Percentiles rank a stretch among this genome's conserved stretches.
These are phyloP conservation scores for Leonotis leonurus DNA, from an alignment of 257 asterid genomes.

Conservation along the genomic window DNA sequence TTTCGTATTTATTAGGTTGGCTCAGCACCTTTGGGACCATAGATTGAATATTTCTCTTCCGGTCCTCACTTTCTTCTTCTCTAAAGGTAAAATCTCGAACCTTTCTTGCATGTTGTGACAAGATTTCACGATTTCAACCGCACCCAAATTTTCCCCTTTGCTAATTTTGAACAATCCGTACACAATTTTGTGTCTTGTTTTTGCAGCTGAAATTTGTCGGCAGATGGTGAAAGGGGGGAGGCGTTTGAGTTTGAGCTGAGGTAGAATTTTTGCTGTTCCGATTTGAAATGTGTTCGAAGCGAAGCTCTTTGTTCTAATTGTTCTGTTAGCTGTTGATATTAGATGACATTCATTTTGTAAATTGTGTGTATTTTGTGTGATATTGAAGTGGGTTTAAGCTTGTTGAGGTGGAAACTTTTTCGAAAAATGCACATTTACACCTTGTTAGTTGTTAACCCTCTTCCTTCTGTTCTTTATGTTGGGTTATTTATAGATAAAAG, in stretches of 20 bases:
- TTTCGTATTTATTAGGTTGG: constrained; percentile 1
- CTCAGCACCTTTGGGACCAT: neutral
- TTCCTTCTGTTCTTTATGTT: neutral
- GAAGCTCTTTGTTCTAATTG: neutral
- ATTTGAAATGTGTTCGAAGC: constrained; percentile 20
- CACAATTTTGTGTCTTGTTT: constrained; percentile 1
- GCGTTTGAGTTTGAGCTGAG: constrained; percentile 21
- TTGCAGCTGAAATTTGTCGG: constrained; percentile 24
- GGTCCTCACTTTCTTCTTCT: neutral
- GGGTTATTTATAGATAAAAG: neutral
- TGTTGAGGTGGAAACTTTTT: neutral
- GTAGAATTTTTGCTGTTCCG: constrained; percentile 15
- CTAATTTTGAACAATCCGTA: neutral
- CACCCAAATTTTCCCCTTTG: neutral
- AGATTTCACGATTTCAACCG: neutral
- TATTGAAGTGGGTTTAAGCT: constrained; percentile 13
- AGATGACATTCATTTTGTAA: neutral
- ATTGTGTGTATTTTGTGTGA: neutral
- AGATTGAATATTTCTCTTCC: neutral
- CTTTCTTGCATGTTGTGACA: constrained; percentile 13
- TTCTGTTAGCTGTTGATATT: constrained; percentile 1
- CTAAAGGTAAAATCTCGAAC: neutral
- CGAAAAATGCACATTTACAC: neutral
- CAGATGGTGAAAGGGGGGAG: constrained; percentile 14
- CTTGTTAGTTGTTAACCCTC: neutral